Evolutionary conservation across 208 protist species (phyloP).

Genomic region (Trypanosomatidae sp.): DNA sequence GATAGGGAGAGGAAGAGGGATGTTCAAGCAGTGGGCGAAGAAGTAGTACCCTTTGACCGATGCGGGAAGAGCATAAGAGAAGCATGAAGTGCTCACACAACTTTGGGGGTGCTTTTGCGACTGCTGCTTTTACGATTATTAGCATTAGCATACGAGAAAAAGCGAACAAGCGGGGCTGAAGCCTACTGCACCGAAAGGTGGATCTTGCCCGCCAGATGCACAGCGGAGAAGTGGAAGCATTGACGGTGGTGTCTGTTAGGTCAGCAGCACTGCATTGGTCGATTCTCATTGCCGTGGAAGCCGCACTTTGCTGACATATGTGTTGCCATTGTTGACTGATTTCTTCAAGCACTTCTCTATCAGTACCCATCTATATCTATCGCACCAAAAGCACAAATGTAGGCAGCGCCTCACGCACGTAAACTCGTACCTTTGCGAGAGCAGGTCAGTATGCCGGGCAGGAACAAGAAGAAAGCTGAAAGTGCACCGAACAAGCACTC

Average conservation of each 20-base stretch:
- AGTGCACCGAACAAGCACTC: not conserved
- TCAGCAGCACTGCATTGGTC: not conserved
- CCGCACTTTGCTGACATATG: not conserved
- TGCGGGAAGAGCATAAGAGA: not conserved
- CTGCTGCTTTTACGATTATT: not conserved
- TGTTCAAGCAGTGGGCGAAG: not conserved
- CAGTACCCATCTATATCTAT: not conserved
- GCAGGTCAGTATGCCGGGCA: not conserved
- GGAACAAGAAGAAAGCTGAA: conserved; percentile 9
- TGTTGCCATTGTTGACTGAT: not conserved
- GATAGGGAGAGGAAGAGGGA: not conserved
- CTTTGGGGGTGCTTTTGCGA: not conserved
- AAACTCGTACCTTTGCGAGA: not conserved
- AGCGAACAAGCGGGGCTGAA: not conserved
- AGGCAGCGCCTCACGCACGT: not conserved
- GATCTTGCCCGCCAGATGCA: not conserved
- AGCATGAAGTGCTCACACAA: not conserved
- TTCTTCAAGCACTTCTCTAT: conserved; percentile 3
- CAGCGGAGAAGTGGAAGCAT: not conserved
- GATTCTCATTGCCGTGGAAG: not conserved
- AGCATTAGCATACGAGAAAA: conserved; percentile 1
- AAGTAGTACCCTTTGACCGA: not conserved
- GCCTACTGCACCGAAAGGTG: not conserved
- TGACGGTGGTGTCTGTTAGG: not conserved
- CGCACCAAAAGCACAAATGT: not conserved